Evolutionary conservation across 164 flowering plant genomes (phyloP), one percentile per base, ranked within the genome.

Genomic region (Berberis vulgaris): DNA sequence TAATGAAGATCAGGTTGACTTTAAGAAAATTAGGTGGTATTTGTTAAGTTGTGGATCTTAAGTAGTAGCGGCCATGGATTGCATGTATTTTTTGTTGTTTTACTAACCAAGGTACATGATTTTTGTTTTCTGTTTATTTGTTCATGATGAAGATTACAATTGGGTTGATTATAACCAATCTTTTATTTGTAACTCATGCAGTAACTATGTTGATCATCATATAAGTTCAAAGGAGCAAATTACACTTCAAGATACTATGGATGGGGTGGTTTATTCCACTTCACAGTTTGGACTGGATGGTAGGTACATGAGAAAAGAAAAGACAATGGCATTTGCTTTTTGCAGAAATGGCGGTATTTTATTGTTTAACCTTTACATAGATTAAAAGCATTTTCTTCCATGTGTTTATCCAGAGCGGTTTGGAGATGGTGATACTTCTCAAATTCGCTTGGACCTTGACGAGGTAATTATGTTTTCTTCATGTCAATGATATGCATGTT

Each of bases 231-330:
- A 80, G 73, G 99, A 95, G 71, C 99, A 95, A 75, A 95, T 95
- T 62, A 95, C 99, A 7, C 94, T 95, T 54, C 97, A 91, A 67
- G 99, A 95, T 67, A 85, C 82, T 49, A 84, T 95, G 96, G 97
- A 85, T 43, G 88, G 90, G 68, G 86, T 86, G 60, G 88, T 76
- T 44, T 91, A 78, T 76, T 81, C 97, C 12, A 85, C 96, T 53
- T 89, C 97, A 54, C 87, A 91, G 73, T 95, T 89, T 85, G 99
- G 97, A 52, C 63, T 88, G 78, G 99, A 95, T 79, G 99, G 99
- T 95, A 60, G 65, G 94, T 79, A 59, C 26, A 26, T 26, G 26
- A 26, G 26, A 26, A 26, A 26, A 26, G 26, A 26, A 26, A 26
- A 26, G 26, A 26, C 26, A 26, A 59, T 49, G 54, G 4, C 9